Base-by-base conservation (phyloP, 1,139 yeast genomes). In the Diutina neorugosa region DNA sequence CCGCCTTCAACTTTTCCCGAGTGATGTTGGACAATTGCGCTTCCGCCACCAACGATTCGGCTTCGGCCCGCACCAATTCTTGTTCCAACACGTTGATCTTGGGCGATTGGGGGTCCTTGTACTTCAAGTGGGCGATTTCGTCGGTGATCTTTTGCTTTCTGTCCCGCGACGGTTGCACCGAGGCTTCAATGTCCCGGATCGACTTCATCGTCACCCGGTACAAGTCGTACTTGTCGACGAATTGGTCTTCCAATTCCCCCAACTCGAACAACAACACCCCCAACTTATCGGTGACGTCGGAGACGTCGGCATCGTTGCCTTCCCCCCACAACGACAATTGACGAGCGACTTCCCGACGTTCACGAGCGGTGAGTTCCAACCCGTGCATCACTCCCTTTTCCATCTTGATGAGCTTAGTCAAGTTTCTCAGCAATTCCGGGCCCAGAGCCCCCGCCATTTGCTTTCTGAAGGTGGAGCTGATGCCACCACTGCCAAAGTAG, bases 21-120 rank as follows among this genome's bases (percentile, higher is more conserved):
- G 95, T 86, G 63, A 86, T 86, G 70, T 86, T 86, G 53, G 91
- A 84, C 66, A 87, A 78, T 73, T 87, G 96, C 52, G 95, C 94
- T 73, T 86, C 95, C 53, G 95, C 96, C 64, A 87, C 95, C 62
- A 86, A 77, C 53, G 91, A 84, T 70, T 87, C 95, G 55, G 95
- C 95, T 71, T 87, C 95, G 51, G 94, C 94, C 72, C 96, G 80
- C 56, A 87, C 95, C 66, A 86, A 76, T 69, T 86, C 94, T 71
- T 87, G 95, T 71, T 87, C 95, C 67, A 86, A 78, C 57, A 86
- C 87, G 59, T 81, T 80, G 60, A 87, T 82, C 71, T 86, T 86
- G 64, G 93, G 86, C 48, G 90, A 83, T 68, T 82, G 86, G 53
- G 94, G 93, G 68, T 84, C 93, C 73, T 85, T 85, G 74, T 85